Evolutionary conservation across 345 rosid species (phyloP).

Genomic region (Microcos paniculata): DNA sequence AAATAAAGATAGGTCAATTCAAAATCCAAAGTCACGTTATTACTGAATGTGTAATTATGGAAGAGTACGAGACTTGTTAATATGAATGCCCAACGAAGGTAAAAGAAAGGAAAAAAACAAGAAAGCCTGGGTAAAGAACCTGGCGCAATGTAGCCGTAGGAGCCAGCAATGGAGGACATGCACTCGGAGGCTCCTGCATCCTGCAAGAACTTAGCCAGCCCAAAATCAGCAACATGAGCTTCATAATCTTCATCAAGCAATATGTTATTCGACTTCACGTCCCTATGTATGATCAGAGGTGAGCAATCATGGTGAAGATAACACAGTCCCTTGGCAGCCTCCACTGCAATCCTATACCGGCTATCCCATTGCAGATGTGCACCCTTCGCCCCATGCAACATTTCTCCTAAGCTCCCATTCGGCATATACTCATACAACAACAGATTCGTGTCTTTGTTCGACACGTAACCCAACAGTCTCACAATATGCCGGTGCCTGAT

Average conservation of each 20-base stretch:
- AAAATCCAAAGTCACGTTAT: background rate
- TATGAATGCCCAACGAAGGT: background rate
- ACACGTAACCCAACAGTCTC: slow-evolving; percentile 69
- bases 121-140: slow-evolving; percentile 36
- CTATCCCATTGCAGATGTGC: slow-evolving; percentile 85
- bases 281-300: slow-evolving; percentile 86
- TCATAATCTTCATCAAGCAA: slow-evolving; percentile 73
- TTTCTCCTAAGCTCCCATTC: slow-evolving; percentile 87
- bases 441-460: slow-evolving; percentile 84
- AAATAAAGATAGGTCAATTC: background rate
- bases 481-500: slow-evolving; percentile 89
- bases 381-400: slow-evolving; percentile 82
- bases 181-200: slow-evolving; percentile 81
- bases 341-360: slow-evolving; percentile 61
- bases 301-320: slow-evolving; percentile 95
- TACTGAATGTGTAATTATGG: background rate
- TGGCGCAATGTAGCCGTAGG: slow-evolving; percentile 96
- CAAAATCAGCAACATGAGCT: slow-evolving; percentile 95
- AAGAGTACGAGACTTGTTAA: background rate
- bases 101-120: background rate
- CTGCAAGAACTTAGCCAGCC: slow-evolving; percentile 88
- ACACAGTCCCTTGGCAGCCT: slow-evolving; percentile 83
- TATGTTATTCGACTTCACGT: slow-evolving; percentile 89
- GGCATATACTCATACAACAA: slow-evolving; percentile 86
- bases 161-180: slow-evolving; percentile 89